A percentile compares a stretch with the other conserved stretches of the same genome.
Evolutionary conservation across 2,329 filamentous ascomycete species (phyloP).

Genomic region (Colletotrichum somersetense): DNA sequence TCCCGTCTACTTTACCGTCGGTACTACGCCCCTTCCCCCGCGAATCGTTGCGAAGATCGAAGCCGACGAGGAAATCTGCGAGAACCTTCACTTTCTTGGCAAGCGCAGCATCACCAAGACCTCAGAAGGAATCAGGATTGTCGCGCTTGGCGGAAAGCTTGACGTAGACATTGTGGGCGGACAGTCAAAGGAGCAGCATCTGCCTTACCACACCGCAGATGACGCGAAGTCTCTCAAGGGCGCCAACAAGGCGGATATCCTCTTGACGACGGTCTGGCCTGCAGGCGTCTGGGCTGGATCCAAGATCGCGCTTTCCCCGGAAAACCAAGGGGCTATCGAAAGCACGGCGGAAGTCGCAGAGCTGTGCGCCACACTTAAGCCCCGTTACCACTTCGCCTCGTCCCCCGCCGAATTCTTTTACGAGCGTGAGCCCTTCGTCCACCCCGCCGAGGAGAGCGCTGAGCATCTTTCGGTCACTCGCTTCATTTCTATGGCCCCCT

Average conservation of each 20-base stretch:
- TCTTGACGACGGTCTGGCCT: constrained; percentile 91
- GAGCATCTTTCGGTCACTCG: constrained; percentile 77
- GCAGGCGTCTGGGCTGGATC: constrained; percentile 78
- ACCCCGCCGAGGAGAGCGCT: constrained; percentile 62
- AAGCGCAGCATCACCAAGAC: constrained; percentile 91
- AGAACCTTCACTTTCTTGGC: constrained; percentile 91
- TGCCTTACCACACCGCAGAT: constrained; percentile 81
- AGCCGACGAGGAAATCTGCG: constrained; percentile 80
- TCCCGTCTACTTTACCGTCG: constrained; percentile 92
- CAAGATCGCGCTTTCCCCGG: constrained; percentile 68
- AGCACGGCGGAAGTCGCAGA: constrained; percentile 80
- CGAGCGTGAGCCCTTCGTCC: constrained; percentile 93
- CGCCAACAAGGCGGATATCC: constrained; percentile 84
- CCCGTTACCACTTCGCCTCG: constrained; percentile 89
- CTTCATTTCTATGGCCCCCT: constrained; percentile 89
- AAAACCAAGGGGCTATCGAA: constrained; percentile 62
- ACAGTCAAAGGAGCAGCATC: constrained; percentile 77
- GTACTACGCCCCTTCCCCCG: constrained; percentile 77
- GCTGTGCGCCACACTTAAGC: constrained; percentile 82
- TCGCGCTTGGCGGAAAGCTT: constrained; percentile 83
- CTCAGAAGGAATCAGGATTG: constrained; percentile 87
- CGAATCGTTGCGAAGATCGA: constrained; percentile 80
- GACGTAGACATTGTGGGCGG: constrained; percentile 72
- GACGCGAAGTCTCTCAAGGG: constrained; percentile 83
- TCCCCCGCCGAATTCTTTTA: constrained; percentile 78